phyloP scores from a whole-genome alignment of 2,329 filamentous ascomycete species.

The Aureobasidium vineae region DNA sequence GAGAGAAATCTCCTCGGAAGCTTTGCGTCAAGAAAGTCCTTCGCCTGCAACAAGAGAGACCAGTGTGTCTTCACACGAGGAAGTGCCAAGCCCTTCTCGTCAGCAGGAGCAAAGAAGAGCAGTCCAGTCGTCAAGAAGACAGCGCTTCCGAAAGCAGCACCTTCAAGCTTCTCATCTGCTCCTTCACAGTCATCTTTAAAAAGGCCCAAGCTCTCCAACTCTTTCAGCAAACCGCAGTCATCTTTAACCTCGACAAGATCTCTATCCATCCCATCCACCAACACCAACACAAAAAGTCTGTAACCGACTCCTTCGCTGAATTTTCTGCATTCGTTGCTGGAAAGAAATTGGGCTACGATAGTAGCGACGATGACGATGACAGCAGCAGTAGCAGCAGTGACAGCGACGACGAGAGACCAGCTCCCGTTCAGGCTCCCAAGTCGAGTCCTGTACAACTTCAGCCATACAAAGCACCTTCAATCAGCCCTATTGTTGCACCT shows the following conservation, averaged over 20 bases:
- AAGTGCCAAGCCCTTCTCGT: background rate
- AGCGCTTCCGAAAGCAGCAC: background rate
- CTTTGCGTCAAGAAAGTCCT: background rate
- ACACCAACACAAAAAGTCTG: background rate
- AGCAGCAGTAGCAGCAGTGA: slow-evolving; percentile 17
- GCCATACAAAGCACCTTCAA: background rate
- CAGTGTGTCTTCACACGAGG: background rate
- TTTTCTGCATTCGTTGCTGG: slow-evolving; percentile 13
- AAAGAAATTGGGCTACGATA: slow-evolving; percentile 13
- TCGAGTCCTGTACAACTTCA: background rate
- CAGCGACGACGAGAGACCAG: slow-evolving; percentile 13
- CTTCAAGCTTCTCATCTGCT: slow-evolving; percentile 1
- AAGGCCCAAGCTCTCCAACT: background rate
- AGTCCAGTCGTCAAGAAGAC: background rate
- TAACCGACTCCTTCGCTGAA: slow-evolving; percentile 2
- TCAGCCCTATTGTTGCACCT: background rate
- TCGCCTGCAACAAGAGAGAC: slow-evolving; percentile 9
- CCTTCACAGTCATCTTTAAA: background rate
- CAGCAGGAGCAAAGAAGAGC: slow-evolving; percentile 7
- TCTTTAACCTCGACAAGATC: slow-evolving; percentile 8
- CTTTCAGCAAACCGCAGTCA: slow-evolving; percentile 4
- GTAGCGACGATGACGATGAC: slow-evolving; percentile 3
- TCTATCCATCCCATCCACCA: background rate
- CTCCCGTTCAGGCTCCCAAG: background rate
- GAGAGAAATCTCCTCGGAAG: slow-evolving; percentile 3